Evolutionary conservation across 192 early-diverging fungal species (phyloP), one percentile per base, ranked within the genome.

Genomic region (Cetraspora pellucida): DNA sequence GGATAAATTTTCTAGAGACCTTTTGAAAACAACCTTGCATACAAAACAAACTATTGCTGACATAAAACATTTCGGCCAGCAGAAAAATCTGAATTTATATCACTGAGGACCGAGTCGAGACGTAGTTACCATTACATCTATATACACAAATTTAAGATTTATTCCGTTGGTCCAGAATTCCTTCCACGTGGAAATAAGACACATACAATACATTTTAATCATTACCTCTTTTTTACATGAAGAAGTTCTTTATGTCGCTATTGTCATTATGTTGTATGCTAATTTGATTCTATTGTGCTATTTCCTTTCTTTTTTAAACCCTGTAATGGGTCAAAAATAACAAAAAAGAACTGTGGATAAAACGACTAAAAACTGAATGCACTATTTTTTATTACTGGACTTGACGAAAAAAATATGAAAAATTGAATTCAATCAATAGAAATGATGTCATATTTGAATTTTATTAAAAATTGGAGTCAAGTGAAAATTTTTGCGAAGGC

Each of bases 281-380:
- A 89, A 49, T 94, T 93, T 75, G 92, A 94, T 77, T 91, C 93
- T 94, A 91, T 60, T 89, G 87, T 16, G 92, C 93, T 71, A 78
- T 92, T 9, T 94, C 91, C 77, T 94, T 94, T 77, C 66, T 94
- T 68, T 94, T 94, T 80, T n/a, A n/a, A 90, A 89, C 23, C 93
- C 93, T 10, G 93, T 91, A 31, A 81, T 93, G 21, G 89, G 86
- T 6, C 92, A 93, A 47, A n/a, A 86, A 85, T 10, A 50, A 80
- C 7, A 87, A 86, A 37, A 88, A 88, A 72, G 81, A 84, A 10
- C 83, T 83, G 23, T 94, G 93, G 85, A 84, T 71, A 87, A 89
- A 8, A 89, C 90, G 27, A 78, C 93, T 14, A 25, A 87, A 90
- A 73, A 93, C 93, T 16, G 92, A 94, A 80, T 94, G 93, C 65